Base-by-base conservation (phyloP, 176 grass and related monocot species). In the Eremochloa ophiuroides region DNA sequence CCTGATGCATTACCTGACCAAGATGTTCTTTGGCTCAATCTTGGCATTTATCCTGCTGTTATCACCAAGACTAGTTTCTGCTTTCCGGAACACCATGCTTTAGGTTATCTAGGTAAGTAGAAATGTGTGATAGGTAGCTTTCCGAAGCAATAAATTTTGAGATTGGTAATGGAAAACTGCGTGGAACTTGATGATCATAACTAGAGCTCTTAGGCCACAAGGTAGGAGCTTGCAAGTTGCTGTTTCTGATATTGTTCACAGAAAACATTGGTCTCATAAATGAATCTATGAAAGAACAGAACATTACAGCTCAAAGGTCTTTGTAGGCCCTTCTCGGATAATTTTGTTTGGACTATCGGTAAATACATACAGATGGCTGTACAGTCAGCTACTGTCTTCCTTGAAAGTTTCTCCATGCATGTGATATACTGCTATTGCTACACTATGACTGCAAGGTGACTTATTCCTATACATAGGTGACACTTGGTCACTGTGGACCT, bases 21-120 rank as follows among this genome's bases (percentile, higher is more conserved):
- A 95, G 81, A 82, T 95, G 84, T 88, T 93, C 26, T 93, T 95
- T 0, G 88, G 96, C 42, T 95, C 91, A 29, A 60, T 98, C 81
- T 82, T 98, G 48, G 93, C 86, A 22, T 91, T 95, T 65, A 10
- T 98, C 47, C 69, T 98, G 27, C 82, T 98, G 26, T 59, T 98
- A 63, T 98, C 93, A 5, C 93, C 88, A 1, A 95, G 71, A 29
- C n/a, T 98, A 29, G 43, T 98, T 30, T 95, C 93, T 1, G 84
- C 82, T 25, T 93, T 94, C 62, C 79, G 79, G 14, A 62, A 30
- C 60, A 62, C 60, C 60, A 62, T 30, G 60, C 60, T 62, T 62
- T 62, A 62, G 87, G 47, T 22, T 60, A n/a, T 7, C 69, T 82
- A 67, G 62, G 44, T 48, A 79, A 67, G 77, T 2, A 55, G 23